Conservation (phyloP, 345 rosid genomes). For the Pugionium cornutum region DNA sequence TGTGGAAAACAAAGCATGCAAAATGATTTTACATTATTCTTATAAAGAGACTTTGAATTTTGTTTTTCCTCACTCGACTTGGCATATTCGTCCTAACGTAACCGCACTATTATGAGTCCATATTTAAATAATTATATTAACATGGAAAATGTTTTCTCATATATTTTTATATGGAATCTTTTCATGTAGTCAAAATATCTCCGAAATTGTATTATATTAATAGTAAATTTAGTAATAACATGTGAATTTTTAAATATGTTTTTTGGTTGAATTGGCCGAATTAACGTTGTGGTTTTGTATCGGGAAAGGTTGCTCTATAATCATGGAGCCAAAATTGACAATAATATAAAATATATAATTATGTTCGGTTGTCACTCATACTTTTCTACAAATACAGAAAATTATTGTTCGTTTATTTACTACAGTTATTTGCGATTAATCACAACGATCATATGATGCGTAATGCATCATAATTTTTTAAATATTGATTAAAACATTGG, state of each 20-base stretch:
- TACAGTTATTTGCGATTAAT: too few relatives aligned
- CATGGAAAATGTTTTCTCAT: not conserved
- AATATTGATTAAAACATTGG: too few relatives aligned
- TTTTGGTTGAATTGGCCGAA: too few relatives aligned
- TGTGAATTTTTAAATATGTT: not conserved
- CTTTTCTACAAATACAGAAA: too few relatives aligned
- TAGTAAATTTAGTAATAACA: not conserved
- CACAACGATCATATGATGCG: too few relatives aligned
- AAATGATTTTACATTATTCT: conserved; percentile 25
- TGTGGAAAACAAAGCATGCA: conserved; percentile 12
- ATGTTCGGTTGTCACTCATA: too few relatives aligned
- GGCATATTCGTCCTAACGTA: conserved; percentile 27
- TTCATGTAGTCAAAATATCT: conserved; percentile 23
- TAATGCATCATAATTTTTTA: too few relatives aligned
- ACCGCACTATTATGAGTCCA: conserved; percentile 28
- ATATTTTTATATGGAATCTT: not conserved
- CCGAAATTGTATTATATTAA: conserved; percentile 17
- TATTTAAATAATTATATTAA: conserved; percentile 15
- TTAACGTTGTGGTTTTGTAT: too few relatives aligned
- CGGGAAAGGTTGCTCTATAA: too few relatives aligned
- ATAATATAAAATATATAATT: too few relatives aligned
- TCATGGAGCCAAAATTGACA: too few relatives aligned
- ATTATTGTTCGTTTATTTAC: too few relatives aligned
- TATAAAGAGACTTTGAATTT: conserved; percentile 12
- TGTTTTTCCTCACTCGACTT: conserved; percentile 8